phyloP scores from a whole-genome alignment of 169 alveolate species.

The Eimeria maxima region DNA sequence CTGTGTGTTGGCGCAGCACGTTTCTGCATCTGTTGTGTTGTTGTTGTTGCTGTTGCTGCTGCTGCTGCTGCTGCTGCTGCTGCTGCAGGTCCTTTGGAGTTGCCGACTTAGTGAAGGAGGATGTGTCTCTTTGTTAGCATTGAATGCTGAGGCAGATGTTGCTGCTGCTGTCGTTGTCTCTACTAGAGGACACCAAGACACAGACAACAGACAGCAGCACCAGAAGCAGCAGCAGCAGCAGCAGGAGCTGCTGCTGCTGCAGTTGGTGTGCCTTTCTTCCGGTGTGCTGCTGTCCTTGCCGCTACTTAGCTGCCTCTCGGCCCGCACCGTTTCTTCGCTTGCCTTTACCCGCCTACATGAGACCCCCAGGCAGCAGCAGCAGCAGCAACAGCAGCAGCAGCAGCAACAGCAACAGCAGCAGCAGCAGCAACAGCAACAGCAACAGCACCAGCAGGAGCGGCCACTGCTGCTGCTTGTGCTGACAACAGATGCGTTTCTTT shows the following conservation, averaged over 20 bases:
- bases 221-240: not conserved
- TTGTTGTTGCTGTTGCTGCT: not conserved
- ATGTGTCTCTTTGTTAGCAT: not conserved
- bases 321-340: conserved; percentile 5
- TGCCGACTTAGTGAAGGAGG: not conserved
- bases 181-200: not conserved
- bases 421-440: too few species aligned
- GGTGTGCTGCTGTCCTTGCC: not conserved
- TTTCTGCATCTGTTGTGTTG: not conserved
- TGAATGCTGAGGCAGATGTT: not conserved
- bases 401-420: too few species aligned
- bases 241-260: conserved; percentile 54
- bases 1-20: not conserved
- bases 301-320: not conserved
- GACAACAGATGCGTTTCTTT: conserved; percentile 3
- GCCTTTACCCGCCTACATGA: conserved; percentile 20
- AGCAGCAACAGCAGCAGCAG: too few species aligned
- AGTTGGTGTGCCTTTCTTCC: not conserved
- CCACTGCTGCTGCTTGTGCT: not conserved
- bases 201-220: not conserved
- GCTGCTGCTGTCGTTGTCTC: not conserved
- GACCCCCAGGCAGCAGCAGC: not conserved
- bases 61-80: conserved; percentile 48
- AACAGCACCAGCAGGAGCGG: too few species aligned
- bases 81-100: conserved; percentile 48